These are phyloP conservation scores for Porphyra umbilicalis DNA, from an alignment of 31 red algal genomes.

Conservation along the genomic window DNA sequence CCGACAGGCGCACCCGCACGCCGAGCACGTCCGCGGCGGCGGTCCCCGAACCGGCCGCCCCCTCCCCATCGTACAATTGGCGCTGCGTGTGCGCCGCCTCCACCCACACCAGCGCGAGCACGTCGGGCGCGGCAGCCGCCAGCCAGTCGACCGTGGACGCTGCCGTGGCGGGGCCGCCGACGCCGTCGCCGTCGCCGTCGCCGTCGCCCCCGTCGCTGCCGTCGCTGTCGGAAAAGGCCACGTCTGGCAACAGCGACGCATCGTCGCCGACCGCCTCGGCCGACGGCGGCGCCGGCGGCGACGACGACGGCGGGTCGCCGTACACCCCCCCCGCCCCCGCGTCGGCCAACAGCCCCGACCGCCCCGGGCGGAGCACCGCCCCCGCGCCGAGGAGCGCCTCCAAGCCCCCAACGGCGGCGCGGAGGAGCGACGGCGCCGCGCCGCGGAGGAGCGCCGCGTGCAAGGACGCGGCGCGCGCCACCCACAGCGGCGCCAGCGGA, in stretches of 20 bases:
- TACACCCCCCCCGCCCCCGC: slow-evolving; percentile 17
- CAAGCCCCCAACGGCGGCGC: slow-evolving; percentile 23
- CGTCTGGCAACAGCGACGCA: background rate
- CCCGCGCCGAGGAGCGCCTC: slow-evolving; percentile 30
- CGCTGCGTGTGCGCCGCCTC: slow-evolving; percentile 41
- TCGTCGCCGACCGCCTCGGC: background rate
- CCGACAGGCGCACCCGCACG: slow-evolving; percentile 25
- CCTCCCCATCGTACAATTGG: slow-evolving; percentile 42
- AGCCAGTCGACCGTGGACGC: background rate
- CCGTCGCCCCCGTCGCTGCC: slow-evolving; percentile 19
- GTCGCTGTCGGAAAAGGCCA: background rate
- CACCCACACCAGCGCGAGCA: slow-evolving; percentile 26
- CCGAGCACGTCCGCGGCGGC: slow-evolving; percentile 11
- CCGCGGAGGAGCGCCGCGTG: slow-evolving; percentile 35
- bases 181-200: slow-evolving; percentile 18
- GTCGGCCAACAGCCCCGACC: background rate
- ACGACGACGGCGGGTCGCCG: background rate
- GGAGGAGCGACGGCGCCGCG: slow-evolving; percentile 22
- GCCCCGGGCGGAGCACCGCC: background rate
- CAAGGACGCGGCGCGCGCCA: slow-evolving; percentile 22
- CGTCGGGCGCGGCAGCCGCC: background rate
- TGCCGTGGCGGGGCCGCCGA: background rate
- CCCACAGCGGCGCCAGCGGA: slow-evolving; percentile 42
- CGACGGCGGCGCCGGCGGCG: background rate
- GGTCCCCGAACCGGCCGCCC: slow-evolving; percentile 25